Percentiles rank a stretch among this genome's conserved stretches.
Conservation (phyloP, 306 rosid genomes). For the Rosa persica region DNA sequence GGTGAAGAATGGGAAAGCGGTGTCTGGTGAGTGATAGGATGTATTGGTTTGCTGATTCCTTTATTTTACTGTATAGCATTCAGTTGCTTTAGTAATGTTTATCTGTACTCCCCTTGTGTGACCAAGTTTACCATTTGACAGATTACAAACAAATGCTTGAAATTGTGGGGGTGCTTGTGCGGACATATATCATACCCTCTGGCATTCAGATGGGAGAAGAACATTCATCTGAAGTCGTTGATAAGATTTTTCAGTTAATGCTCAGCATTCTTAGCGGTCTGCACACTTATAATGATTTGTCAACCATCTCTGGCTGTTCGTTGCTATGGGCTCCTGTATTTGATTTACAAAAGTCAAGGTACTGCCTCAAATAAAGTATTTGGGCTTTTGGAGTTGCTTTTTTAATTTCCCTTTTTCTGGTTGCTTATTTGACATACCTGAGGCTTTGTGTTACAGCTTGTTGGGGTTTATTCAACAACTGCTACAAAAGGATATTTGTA, state of each 20-base stretch:
- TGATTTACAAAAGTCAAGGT: constrained; percentile 55
- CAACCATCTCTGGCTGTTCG: constrained; percentile 60
- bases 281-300: constrained; percentile 34
- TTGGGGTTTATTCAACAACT: constrained; percentile 55
- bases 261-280: constrained; percentile 66
- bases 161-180: constrained; percentile 44
- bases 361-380: constrained; percentile 23
- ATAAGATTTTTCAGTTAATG: constrained; percentile 64
- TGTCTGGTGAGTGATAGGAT: constrained; percentile 58
- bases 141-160: constrained; percentile 65
- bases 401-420: background rate
- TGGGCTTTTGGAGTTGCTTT: constrained; percentile 12
- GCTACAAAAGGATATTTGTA: constrained; percentile 49
- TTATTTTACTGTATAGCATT: background rate
- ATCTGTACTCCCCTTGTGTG: background rate
- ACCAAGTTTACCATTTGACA: constrained; percentile 37
- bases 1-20: constrained; percentile 49
- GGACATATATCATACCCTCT: constrained; percentile 41
- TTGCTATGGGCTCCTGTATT: constrained; percentile 77
- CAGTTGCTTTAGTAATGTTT: constrained; percentile 7
- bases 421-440: constrained; percentile 33
- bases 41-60: constrained; percentile 12
- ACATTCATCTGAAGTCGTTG: constrained; percentile 40
- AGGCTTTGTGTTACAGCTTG: constrained; percentile 56
- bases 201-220: constrained; percentile 41